phyloP scores from a whole-genome alignment of 306 rosid species.

The Gleditsia sinensis region DNA sequence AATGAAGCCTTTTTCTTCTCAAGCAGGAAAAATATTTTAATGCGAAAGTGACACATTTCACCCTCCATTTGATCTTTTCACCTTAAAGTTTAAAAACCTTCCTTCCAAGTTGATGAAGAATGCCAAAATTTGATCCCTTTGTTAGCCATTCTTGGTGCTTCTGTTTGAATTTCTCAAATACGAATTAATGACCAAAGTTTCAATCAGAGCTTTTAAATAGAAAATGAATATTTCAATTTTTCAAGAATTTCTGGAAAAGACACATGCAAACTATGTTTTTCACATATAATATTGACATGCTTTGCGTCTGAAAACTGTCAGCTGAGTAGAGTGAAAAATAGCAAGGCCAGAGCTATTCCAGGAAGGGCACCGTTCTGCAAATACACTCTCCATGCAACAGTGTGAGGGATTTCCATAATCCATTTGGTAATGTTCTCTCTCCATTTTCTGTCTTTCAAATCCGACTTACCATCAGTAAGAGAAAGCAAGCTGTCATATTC shows the following conservation, averaged over 20 bases:
- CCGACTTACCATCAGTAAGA: conserved; percentile 9
- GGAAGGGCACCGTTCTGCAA: conserved; percentile 73
- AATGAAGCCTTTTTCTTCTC: neutral
- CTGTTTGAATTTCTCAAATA: no score
- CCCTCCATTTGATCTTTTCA: conserved; percentile 3
- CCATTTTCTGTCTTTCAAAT: conserved; percentile 32
- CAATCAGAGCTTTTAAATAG: no score
- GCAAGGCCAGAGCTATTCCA: conserved; percentile 78
- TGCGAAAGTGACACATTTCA: neutral
- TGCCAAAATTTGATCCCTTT: no score
- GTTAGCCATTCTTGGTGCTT: no score
- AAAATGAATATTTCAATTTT: no score
- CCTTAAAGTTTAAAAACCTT: neutral
- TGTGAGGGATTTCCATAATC: conserved; percentile 52
- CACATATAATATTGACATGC: conserved; percentile 5
- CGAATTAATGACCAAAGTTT: no score
- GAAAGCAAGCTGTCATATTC: conserved; percentile 42
- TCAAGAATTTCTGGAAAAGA: conserved; percentile 1
- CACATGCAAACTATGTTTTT: neutral
- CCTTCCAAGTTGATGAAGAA: no score
- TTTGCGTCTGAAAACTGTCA: conserved; percentile 25
- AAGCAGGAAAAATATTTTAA: neutral
- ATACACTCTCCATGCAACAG: conserved; percentile 77
- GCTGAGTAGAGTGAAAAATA: conserved; percentile 90
- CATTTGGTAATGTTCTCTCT: conserved; percentile 26